phyloP scores from a whole-genome alignment of 2,329 filamentous ascomycete genomes.

The Beauveria pseudobassiana region DNA sequence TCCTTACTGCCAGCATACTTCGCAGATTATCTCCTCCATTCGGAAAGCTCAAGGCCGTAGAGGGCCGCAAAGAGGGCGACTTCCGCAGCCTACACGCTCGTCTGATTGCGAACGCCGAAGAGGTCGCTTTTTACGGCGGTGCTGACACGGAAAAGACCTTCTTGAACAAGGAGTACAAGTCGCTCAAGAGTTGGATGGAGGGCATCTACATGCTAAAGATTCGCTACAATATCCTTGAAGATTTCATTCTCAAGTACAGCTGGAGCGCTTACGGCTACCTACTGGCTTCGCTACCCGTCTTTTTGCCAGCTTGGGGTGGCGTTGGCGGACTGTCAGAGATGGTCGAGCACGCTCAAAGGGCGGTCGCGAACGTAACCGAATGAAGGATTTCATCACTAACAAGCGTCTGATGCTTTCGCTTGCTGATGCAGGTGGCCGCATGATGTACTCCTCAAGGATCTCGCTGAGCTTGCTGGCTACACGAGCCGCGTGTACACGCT shows the following conservation, averaged over 20 bases:
- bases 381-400: slow-evolving; percentile 99
- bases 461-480: slow-evolving; percentile 91
- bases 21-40: slow-evolving; percentile 88
- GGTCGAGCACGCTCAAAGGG: slow-evolving; percentile 38
- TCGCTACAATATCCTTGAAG: slow-evolving; percentile 96
- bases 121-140: slow-evolving; percentile 95
- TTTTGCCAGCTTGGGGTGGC: slow-evolving; percentile 90
- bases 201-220: slow-evolving; percentile 97
- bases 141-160: slow-evolving; percentile 93
- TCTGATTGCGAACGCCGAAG: slow-evolving; percentile 92
- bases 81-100: slow-evolving; percentile 87
- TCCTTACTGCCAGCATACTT: slow-evolving; percentile 84
- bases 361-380: slow-evolving; percentile 71
- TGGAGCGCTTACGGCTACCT: slow-evolving; percentile 98
- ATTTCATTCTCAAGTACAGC: slow-evolving; percentile 96
- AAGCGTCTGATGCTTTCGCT: slow-evolving; percentile 96
- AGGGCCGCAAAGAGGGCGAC: slow-evolving; percentile 90
- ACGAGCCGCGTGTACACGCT: slow-evolving; percentile 94
- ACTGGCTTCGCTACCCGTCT: slow-evolving; percentile 85
- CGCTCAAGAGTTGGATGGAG: slow-evolving; percentile 95
- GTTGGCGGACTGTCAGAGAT: slow-evolving; percentile 67
- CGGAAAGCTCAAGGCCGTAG: slow-evolving; percentile 91
- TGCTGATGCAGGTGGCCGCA: slow-evolving; percentile 88
- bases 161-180: slow-evolving; percentile 84
- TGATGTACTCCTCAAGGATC: slow-evolving; percentile 99